Base-by-base conservation (phyloP, 495 filamentous ascomycete species). In the Bathelium albidoporum region DNA sequence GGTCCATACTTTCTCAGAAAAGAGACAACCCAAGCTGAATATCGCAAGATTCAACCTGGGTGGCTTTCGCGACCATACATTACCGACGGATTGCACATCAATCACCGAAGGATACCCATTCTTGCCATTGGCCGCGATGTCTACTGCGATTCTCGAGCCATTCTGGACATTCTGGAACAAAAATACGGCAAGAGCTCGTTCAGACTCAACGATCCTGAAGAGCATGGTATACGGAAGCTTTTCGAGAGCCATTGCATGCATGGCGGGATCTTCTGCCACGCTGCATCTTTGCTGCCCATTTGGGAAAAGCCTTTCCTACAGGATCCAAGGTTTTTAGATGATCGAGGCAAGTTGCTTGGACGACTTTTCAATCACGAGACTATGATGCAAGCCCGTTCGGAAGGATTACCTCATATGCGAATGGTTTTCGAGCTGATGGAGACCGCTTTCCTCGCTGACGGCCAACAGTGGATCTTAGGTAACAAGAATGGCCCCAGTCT, bases 391-490 rank as follows among this genome's bases (percentile, higher is more conserved):
- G 64, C 52, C n/a, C 61, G 78, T 26, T 75, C 80, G 0, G 80
- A 84, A 70, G 79, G 78, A 7, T 59, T 84, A 0, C 67, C 70
- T 9, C 73, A 77, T 14, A 67, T 85, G 5, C 70, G 75, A 24
- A 64, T 68, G 11, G 70, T 65, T 12, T 76, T 83, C 39, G 73
- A 73, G 18, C 68, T 81, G 29, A 66, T 87, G 3, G 86, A 88
- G 71, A 74, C 16, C 41, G 63, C 72, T n/a, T 52, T 84, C 24
- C 72, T 89, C 10, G 75, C 73, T 1, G 84, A 86, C 73, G 80
- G 80, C 16, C 72, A 83, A 31, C 62, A 76, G 5, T 89, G 84
- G 83, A 70, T 88, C 16, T 67, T 81, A 1, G 73, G 73, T 1
- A 76, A 68, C 0, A 64, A 75, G 7, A 70, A 71, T 1, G 5